phyloP scores from a whole-genome alignment of 1,284 basidiomycete genomes.

The Apiotrichum veenhuisii region DNA sequence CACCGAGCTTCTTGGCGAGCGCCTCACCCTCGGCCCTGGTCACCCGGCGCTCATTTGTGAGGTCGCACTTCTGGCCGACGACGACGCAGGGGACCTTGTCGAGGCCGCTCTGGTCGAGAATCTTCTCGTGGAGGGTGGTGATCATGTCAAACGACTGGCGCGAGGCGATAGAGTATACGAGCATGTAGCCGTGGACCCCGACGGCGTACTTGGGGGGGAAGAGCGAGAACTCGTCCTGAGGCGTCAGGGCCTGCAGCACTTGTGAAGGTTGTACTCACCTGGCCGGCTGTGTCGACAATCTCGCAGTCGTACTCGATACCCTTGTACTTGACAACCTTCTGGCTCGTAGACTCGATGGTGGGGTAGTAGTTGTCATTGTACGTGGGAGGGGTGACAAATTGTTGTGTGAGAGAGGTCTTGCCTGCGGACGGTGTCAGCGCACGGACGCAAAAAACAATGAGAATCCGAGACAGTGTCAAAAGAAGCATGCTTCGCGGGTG shows the following conservation, averaged over 20 bases:
- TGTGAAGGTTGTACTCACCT: constrained; percentile 48
- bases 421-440: constrained; percentile 51
- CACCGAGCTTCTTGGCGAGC: constrained; percentile 67
- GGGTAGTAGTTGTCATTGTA: constrained; percentile 84
- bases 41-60: constrained; percentile 64
- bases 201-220: constrained; percentile 76
- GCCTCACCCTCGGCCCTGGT: constrained; percentile 67
- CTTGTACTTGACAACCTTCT: constrained; percentile 77
- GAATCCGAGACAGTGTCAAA: not conserved
- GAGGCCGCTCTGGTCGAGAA: constrained; percentile 87
- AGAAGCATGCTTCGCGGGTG: not conserved
- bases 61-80: constrained; percentile 91
- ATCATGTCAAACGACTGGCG: constrained; percentile 94
- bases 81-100: constrained; percentile 90
- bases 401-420: constrained; percentile 72
- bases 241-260: not conserved
- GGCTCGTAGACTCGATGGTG: constrained; percentile 86
- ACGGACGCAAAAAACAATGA: not conserved
- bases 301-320: constrained; percentile 88
- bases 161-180: constrained; percentile 93
- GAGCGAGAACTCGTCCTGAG: constrained; percentile 80
- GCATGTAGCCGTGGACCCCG: constrained; percentile 77
- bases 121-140: constrained; percentile 94
- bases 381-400: constrained; percentile 64
- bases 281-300: constrained; percentile 98